Conservation (phyloP, 2,329 filamentous ascomycete species). For the Nemania sp. region DNA sequence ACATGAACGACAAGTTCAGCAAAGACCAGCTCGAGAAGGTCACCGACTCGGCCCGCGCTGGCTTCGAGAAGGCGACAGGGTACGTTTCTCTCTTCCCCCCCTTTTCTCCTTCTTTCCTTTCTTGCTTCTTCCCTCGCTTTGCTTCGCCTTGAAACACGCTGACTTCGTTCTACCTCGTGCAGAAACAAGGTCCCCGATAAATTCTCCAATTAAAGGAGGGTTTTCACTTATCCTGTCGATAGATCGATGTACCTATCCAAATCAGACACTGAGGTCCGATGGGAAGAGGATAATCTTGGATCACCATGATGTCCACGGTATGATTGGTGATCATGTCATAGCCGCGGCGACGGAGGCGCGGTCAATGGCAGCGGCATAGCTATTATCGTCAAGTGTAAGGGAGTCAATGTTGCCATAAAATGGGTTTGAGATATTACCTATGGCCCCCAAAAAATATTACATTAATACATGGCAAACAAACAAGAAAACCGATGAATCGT, state of each 20-base stretch:
- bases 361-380: no score
- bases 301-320: no score
- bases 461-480: neutral
- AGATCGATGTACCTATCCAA: neutral
- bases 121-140: neutral
- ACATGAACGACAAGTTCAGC: conserved; percentile 26
- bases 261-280: no score
- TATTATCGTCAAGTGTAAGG: no score
- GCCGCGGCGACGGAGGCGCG: no score
- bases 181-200: conserved; percentile 46
- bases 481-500: neutral
- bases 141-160: neutral
- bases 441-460: neutral
- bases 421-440: no score
- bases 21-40: conserved; percentile 36
- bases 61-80: conserved; percentile 48
- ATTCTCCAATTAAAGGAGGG: conserved; percentile 39
- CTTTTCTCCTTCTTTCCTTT: neutral
- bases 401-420: no score
- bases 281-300: neutral
- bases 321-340: no score
- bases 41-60: conserved; percentile 39
- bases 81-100: conserved; percentile 24
- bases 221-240: neutral
- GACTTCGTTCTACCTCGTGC: neutral